Evolutionary conservation across 2,329 filamentous ascomycete genomes (phyloP).

Genomic region (Niveomyces coronatus): DNA sequence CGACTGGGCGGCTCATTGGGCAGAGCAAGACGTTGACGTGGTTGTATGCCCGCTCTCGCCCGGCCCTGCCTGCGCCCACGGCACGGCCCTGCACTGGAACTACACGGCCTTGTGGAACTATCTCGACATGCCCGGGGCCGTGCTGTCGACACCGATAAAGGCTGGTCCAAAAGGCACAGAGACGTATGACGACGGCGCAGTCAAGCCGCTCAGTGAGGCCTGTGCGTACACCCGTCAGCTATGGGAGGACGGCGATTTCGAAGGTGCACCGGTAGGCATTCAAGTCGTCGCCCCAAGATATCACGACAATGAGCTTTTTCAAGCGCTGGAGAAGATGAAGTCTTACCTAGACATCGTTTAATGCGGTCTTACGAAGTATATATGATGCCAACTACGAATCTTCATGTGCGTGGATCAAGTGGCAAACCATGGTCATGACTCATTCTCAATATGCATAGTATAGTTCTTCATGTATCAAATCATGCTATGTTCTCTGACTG

Average conservation of each 20-base stretch:
- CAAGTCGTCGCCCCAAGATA: constrained; percentile 24
- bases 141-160: constrained; percentile 24
- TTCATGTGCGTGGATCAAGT: too few species aligned
- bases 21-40: constrained; percentile 26
- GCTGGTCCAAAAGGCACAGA: constrained; percentile 20
- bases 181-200: not conserved
- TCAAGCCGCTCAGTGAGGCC: constrained; percentile 19
- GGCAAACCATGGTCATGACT: too few species aligned
- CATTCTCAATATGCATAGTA: too few species aligned
- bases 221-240: constrained; percentile 20
- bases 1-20: constrained; percentile 25
- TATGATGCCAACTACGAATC: too few species aligned
- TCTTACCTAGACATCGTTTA: too few species aligned
- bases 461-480: too few species aligned
- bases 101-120: constrained; percentile 29
- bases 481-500: not conserved
- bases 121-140: constrained; percentile 26
- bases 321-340: constrained; percentile 17
- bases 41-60: constrained; percentile 26
- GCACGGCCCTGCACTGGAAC: constrained; percentile 26
- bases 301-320: constrained; percentile 25
- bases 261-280: constrained; percentile 22
- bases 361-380: too few species aligned
- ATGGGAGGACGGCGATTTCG: constrained; percentile 23
- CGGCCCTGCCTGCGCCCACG: constrained; percentile 26